These are phyloP conservation scores for Neoconidiobolus thromboides DNA, from an alignment of 371 early-diverging fungal species.

Conservation along the genomic window DNA sequence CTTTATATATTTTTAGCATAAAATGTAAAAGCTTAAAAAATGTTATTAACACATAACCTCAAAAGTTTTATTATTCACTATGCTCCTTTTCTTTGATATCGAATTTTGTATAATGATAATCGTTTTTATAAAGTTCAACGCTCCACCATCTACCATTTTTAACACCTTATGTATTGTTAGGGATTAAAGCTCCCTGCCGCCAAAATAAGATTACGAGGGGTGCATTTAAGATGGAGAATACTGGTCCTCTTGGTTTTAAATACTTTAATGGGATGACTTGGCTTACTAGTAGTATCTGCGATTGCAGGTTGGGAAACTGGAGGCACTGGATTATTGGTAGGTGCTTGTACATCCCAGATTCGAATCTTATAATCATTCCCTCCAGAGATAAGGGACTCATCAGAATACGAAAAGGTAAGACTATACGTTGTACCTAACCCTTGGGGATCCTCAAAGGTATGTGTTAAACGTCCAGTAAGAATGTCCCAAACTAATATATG, in stretches of 20 bases:
- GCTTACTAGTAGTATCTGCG: background rate
- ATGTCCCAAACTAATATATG: constrained; percentile 92
- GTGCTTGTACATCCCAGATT: constrained; percentile 79
- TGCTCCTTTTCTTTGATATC: no score
- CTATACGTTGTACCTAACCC: constrained; percentile 79
- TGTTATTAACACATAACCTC: no score
- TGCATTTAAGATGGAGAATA: background rate
- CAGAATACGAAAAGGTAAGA: constrained; percentile 69
- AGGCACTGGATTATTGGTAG: constrained; percentile 11
- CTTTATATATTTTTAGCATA: no score
- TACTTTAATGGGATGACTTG: background rate
- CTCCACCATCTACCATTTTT: no score
- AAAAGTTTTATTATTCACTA: no score
- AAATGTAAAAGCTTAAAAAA: no score
- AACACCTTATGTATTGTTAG: no score
- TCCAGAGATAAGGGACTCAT: constrained; percentile 72
- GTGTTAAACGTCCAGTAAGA: constrained; percentile 64
- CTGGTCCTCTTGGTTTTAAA: background rate
- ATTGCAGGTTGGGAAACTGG: constrained; percentile 7
- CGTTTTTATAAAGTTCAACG: no score
- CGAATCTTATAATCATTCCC: constrained; percentile 84
- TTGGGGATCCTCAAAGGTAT: constrained; percentile 42
- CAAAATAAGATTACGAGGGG: background rate
- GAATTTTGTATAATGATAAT: no score
- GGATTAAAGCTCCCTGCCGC: background rate